Evolutionary conservation across 2,329 filamentous ascomycete species (phyloP), one percentile per base, ranked within the genome.

Genomic region (Pseudogymnoascus sp.): DNA sequence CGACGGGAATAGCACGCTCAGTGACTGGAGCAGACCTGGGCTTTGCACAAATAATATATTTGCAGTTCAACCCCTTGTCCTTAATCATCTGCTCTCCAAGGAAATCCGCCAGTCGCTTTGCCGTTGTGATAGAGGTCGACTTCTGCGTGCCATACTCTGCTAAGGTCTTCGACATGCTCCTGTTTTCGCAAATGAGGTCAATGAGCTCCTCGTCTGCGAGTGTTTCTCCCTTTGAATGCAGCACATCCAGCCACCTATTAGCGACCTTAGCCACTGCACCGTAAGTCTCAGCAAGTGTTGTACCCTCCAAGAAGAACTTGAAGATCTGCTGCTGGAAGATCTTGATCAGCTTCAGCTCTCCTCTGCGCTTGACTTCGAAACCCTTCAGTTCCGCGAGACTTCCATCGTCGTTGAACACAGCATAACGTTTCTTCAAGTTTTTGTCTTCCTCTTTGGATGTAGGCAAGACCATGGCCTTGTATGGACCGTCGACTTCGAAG

Each of bases 281-380:
- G 71, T 99, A 99, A 16, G 92, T 97, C 72, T 97, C 92, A 2
- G 86, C 79, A 50, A 99, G 80, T 0, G 92, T 96, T 3, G 84
- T 83, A 6, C 94, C 94, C 70, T 99, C 93, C 5, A 99, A 79
- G 77, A 99, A 99, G 76, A 99, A 97, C 72, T 96, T 97, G 86
- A 99, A 99, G 67, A 99, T 96, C 71, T 99, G 94, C 63, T 94
- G 91, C 74, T 99, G 94, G 74, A 99, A 99, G 72, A 97, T 99
- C 76, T 99, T 99, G 83, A 99, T 99, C 68, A 99, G 86, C 77
- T 99, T 99, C 68, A 99, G 79, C 77, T 99, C 94, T 79, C 94
- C 94, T 83, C 94, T 85, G 72, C 94, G 87, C 79, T 99, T 99
- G 66, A 99, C 87, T 71, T 99, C 94, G 71, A 99, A 99, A 5